Percentiles rank a stretch among this genome's conserved stretches.
These are phyloP conservation scores for Sphagnum tenellum DNA, from an alignment of 225 moss, liverwort and hornwort genomes.

Conservation along the genomic window DNA sequence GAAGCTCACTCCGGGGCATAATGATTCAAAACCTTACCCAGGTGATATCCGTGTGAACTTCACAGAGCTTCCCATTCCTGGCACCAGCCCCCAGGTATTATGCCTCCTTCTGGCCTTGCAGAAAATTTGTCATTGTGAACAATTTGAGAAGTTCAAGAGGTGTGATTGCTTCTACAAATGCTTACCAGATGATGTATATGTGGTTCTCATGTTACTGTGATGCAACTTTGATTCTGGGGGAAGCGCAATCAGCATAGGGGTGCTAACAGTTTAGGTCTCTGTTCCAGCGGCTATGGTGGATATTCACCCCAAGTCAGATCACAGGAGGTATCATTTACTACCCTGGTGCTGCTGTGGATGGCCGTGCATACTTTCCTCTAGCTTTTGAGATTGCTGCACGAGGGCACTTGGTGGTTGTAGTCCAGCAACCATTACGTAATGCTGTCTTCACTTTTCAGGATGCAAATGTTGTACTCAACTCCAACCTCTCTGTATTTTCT, in stretches of 20 bases:
- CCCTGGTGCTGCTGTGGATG: slow-evolving; percentile 29
- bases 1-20: slow-evolving; percentile 35
- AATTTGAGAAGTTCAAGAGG: too few species aligned
- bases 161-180: too few species aligned
- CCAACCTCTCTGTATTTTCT: slow-evolving; percentile 39
- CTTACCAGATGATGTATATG: too few species aligned
- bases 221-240: too few species aligned
- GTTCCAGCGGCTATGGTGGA: slow-evolving; percentile 42
- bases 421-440: slow-evolving; percentile 23
- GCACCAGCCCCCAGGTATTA: slow-evolving; percentile 38
- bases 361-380: slow-evolving; percentile 41
- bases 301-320: slow-evolving; percentile 40
- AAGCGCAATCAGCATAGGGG: too few species aligned
- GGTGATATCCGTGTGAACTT: slow-evolving; percentile 33
- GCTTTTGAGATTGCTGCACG: slow-evolving; percentile 59
- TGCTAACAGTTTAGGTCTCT: background rate
- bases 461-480: slow-evolving; percentile 34
- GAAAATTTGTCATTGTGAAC: too few species aligned
- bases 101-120: background rate
- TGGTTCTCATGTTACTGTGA: too few species aligned
- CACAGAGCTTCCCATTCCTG: slow-evolving; percentile 16
- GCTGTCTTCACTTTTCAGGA: slow-evolving; percentile 9
- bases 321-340: slow-evolving; percentile 48
- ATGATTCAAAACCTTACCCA: slow-evolving; percentile 45
- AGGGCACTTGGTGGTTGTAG: slow-evolving; percentile 52